Evolutionary conservation across 2,329 filamentous ascomycete species (phyloP).

Genomic region (Nemania serpens): DNA sequence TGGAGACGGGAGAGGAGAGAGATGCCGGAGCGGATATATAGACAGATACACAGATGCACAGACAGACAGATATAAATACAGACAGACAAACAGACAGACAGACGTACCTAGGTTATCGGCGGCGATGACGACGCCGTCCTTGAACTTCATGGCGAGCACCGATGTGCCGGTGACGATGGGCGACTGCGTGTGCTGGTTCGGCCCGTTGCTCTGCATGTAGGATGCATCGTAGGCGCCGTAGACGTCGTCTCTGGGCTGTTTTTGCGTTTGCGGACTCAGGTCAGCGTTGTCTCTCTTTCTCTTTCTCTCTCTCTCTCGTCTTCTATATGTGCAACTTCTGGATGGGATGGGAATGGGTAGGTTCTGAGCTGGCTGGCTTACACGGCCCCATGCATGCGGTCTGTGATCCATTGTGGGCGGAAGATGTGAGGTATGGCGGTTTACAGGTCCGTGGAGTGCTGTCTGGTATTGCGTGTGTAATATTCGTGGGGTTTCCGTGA

Average conservation of each 20-base stretch:
- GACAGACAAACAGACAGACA: not conserved
- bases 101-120: slow-evolving; percentile 89
- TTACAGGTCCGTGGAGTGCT: not conserved
- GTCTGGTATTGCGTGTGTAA: slow-evolving; percentile 12
- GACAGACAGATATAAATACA: not conserved
- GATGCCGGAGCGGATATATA: no score
- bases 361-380: slow-evolving; percentile 46
- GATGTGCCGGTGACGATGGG: slow-evolving; percentile 97
- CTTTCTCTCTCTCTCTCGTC: not conserved
- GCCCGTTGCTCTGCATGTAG: slow-evolving; percentile 73
- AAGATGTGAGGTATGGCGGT: slow-evolving; percentile 16
- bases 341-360: not conserved
- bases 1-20: no score
- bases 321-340: no score
- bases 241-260: slow-evolving; percentile 91
- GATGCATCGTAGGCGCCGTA: slow-evolving; percentile 92
- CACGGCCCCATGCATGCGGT: slow-evolving; percentile 74
- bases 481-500: slow-evolving; percentile 20
- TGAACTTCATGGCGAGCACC: slow-evolving; percentile 93
- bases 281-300: slow-evolving; percentile 7
- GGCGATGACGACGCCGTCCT: slow-evolving; percentile 93
- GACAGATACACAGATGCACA: not conserved
- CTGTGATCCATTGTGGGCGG: slow-evolving; percentile 66
- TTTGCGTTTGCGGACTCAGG: slow-evolving; percentile 11
- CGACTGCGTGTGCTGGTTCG: slow-evolving; percentile 85